phyloP scores from a whole-genome alignment of 805 yeast species.

The Saccharomycopsis malanga region DNA sequence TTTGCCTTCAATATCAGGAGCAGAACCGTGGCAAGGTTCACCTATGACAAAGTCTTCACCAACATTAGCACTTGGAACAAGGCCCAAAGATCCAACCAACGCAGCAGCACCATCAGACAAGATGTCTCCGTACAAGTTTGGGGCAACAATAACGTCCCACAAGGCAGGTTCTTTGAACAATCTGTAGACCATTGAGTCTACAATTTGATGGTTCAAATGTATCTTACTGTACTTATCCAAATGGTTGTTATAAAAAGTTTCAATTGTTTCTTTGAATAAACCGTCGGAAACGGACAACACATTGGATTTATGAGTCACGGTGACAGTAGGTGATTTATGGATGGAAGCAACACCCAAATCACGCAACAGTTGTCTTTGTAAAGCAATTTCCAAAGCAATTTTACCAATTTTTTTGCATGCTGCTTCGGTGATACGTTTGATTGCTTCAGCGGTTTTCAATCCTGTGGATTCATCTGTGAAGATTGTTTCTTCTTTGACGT shows the following conservation, averaged over 20 bases:
- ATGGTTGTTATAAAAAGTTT: constrained; percentile 42
- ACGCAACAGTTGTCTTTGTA: constrained; percentile 79
- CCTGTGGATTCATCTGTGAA: constrained; percentile 67
- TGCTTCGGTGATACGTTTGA: constrained; percentile 85
- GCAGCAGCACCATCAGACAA: constrained; percentile 98
- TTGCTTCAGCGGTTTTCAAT: constrained; percentile 90
- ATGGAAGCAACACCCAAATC: constrained; percentile 50
- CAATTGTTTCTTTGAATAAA: constrained; percentile 84
- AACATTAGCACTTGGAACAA: constrained; percentile 96
- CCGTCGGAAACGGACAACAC: constrained; percentile 92
- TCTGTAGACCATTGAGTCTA: constrained; percentile 98
- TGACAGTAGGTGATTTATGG: constrained; percentile 47
- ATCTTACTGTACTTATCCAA: constrained; percentile 42
- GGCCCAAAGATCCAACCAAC: constrained; percentile 93
- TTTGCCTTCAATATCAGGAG: constrained; percentile 96
- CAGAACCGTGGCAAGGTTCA: constrained; percentile 99
- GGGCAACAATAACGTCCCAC: constrained; percentile 97
- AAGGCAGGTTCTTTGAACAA: constrained; percentile 97
- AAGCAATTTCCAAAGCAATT: constrained; percentile 88
- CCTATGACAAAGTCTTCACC: constrained; percentile 96
- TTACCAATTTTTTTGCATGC: constrained; percentile 84
- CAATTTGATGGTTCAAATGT: constrained; percentile 87
- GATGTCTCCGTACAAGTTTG: constrained; percentile 96
- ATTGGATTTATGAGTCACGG: constrained; percentile 95
- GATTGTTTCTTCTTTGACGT: constrained; percentile 85